Conservation (phyloP, 805 yeast species). For the Candida koratica region DNA sequence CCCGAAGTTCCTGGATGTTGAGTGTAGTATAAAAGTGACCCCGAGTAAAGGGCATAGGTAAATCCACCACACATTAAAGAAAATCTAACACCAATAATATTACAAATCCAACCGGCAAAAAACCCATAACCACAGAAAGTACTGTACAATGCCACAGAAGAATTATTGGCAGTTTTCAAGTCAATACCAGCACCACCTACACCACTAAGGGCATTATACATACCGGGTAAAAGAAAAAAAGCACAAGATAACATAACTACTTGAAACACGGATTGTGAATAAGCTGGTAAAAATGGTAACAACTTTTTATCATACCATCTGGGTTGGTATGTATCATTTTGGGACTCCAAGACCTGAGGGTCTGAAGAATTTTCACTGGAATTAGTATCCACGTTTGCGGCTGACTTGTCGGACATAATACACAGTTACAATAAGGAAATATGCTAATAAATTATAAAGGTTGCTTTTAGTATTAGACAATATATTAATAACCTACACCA, state of each 20-base stretch:
- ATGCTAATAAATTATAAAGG: no score
- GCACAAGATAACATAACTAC: conserved; percentile 45
- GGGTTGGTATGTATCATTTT: conserved; percentile 32
- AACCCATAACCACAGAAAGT: conserved; percentile 58
- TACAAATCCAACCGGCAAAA: conserved; percentile 53
- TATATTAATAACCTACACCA: not conserved
- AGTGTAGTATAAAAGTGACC: conserved; percentile 44
- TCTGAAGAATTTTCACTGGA: conserved; percentile 12
- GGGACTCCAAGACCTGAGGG: conserved; percentile 18
- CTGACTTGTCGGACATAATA: conserved; percentile 12
- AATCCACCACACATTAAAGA: conserved; percentile 50
- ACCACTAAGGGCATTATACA: conserved; percentile 50
- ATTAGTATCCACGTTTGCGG: conserved; percentile 12
- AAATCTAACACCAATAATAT: conserved; percentile 43
- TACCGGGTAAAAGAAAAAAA: conserved; percentile 49
- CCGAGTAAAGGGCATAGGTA: conserved; percentile 53
- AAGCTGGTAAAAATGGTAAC: conserved; percentile 28
- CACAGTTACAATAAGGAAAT: no score
- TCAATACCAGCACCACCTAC: conserved; percentile 46
- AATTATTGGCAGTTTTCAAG: conserved; percentile 41
- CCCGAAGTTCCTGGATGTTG: conserved; percentile 43
- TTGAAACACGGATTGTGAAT: conserved; percentile 39
- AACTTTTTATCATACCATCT: conserved; percentile 37
- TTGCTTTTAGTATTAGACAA: not conserved
- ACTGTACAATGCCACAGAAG: conserved; percentile 50